Evolutionary conservation across 169 alveolate species (phyloP), one percentile per base, ranked within the genome.

Genomic region (Plasmodium gallinaceum): DNA sequence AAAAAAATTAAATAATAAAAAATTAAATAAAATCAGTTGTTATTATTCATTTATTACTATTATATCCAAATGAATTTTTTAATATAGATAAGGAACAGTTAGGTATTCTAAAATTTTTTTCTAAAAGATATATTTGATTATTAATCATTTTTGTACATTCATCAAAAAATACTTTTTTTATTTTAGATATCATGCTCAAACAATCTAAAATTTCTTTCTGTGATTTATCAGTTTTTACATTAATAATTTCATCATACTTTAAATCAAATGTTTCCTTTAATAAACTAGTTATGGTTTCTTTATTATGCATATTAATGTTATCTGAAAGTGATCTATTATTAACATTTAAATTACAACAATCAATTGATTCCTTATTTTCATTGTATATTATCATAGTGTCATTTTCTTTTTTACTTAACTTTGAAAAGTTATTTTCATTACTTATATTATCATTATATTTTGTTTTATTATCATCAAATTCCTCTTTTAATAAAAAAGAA

Each of bases 121-220:
- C 91, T 58, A 83, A 51, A 26, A 37, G 52, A 68, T 18, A 83
- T 52, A 83, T 83, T 42, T 83, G 91, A 48, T 83, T 54, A 46
- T 83, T 83, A 32, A 83, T 83, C 91, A 83, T 83, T 83, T 83
- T 68, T 8, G 91, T 54, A 61, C 91, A 83, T 45, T 83, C 91
- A 61, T 83, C 86, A 42, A 83, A 83, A 83, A 83, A 66, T 69
- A 58, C 52, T 70, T 83, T 68, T 61, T 83, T 83, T 26, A 83
- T 83, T 46, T 70, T 71, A 22, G 91, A 83, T 26, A 83, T 68
- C 86, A 83, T 83, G 54, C 73, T 69, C 37, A 83, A 61, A 62
- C 91, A 83, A 32, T 62, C 52, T 69, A 83, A 57, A 54, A 83
- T 83, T 69, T 83, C 91, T 51, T 83, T 68, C 37, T 66, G 85